phyloP scores from a whole-genome alignment of 2,329 filamentous ascomycete species.

The Cadophora luteo-olivacea region DNA sequence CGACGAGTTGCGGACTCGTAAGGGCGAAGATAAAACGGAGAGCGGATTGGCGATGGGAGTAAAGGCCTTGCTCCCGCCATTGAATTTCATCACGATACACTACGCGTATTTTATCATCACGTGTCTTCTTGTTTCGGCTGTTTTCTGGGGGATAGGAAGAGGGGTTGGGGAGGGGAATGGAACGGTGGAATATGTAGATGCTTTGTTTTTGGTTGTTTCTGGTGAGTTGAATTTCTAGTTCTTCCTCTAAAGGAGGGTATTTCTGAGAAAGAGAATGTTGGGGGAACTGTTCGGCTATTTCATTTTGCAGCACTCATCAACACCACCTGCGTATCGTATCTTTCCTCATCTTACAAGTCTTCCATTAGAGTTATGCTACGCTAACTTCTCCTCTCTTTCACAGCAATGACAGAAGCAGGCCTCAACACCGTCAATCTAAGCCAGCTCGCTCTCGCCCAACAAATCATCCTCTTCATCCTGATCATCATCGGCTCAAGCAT shows the following conservation, averaged over 20 bases:
- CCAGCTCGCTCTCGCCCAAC: constrained; percentile 70
- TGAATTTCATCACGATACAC: constrained; percentile 70
- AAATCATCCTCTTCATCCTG: constrained; percentile 67
- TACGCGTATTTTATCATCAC: constrained; percentile 69
- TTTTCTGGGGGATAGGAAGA: constrained; percentile 59
- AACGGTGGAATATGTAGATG: constrained; percentile 62
- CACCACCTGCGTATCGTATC: no score
- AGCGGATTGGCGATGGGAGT: background rate
- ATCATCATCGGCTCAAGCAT: constrained; percentile 71
- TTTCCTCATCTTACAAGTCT: no score
- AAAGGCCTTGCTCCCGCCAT: constrained; percentile 26
- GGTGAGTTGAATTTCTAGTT: background rate
- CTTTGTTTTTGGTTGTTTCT: constrained; percentile 47
- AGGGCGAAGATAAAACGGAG: no score
- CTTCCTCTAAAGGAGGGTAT: background rate
- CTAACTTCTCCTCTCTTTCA: background rate
- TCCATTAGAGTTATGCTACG: no score
- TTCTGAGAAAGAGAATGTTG: no score
- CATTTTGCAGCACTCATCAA: no score
- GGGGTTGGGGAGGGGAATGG: no score
- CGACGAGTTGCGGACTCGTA: no score
- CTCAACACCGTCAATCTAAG: constrained; percentile 72
- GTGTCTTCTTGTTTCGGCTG: constrained; percentile 59
- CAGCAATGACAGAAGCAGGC: constrained; percentile 70
- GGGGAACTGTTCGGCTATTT: no score